Evolutionary conservation across 805 yeast species (phyloP).

Genomic region (Starmerella roubikii): DNA sequence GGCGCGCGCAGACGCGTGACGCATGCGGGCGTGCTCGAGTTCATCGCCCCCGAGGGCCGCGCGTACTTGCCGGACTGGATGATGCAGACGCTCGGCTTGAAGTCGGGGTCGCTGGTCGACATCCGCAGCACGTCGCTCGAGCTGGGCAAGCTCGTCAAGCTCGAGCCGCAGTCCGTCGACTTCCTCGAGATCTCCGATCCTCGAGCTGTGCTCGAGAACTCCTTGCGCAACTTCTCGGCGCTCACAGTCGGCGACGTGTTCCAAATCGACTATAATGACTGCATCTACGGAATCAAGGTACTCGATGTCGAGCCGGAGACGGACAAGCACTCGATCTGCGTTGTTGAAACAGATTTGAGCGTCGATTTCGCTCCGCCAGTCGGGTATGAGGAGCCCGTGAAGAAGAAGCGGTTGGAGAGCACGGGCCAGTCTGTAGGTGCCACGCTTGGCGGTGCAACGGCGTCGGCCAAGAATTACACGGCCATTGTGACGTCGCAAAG

Average conservation of each 20-base stretch:
- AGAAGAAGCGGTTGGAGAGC: slow-evolving; percentile 6
- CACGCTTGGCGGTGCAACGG: neutral
- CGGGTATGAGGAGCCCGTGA: slow-evolving; percentile 82
- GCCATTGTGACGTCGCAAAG: slow-evolving; percentile 1
- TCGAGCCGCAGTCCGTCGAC: slow-evolving; percentile 90
- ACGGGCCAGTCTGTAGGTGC: neutral
- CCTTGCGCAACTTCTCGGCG: slow-evolving; percentile 77
- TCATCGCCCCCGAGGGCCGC: slow-evolving; percentile 94
- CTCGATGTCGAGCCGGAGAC: slow-evolving; percentile 76
- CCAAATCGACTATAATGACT: slow-evolving; percentile 71
- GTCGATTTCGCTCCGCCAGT: slow-evolving; percentile 99
- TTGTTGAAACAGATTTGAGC: slow-evolving; percentile 89
- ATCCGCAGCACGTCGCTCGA: slow-evolving; percentile 64
- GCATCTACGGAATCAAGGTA: slow-evolving; percentile 64
- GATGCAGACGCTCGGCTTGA: slow-evolving; percentile 59
- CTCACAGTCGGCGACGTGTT: slow-evolving; percentile 73
- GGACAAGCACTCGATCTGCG: slow-evolving; percentile 59
- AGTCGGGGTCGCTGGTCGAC: slow-evolving; percentile 70
- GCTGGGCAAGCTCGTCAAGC: slow-evolving; percentile 74
- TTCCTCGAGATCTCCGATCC: slow-evolving; percentile 91
- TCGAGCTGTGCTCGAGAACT: slow-evolving; percentile 89
- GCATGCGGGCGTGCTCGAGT: slow-evolving; percentile 91
- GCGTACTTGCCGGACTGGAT: slow-evolving; percentile 95
- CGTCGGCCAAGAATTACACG: slow-evolving; percentile 9
- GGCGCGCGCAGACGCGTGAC: slow-evolving; percentile 33